Evolutionary conservation across 805 yeast species (phyloP), one percentile per base, ranked within the genome.

Genomic region (Ogataea henricii): DNA sequence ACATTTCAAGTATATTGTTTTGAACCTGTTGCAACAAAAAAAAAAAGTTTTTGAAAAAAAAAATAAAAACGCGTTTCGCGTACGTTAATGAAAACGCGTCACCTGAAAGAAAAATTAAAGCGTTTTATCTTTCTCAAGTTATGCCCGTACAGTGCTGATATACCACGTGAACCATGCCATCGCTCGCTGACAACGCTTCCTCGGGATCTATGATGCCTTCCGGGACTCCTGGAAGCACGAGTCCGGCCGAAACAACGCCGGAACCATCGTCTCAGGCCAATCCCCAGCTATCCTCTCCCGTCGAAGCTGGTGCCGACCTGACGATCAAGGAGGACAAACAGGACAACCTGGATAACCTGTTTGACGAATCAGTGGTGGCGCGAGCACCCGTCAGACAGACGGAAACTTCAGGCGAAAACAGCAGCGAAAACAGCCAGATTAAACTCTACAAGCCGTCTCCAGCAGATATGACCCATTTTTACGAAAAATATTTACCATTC

Each of bases 401-500:
- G 10, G 48, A 8, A 12, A n/a, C 35, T n/a, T 3, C 40, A n/a
- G 32, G 18, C 34, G 34, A 30, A n/a, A 22, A 22, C 25, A 22
- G 25, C 25, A 22, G 25, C 25, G 34, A 6, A 27, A 27, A 6
- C 20, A 26, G 16, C 23, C 17, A 39, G 39, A 13, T n/a, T 3
- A 43, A 46, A n/a, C 13, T 39, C 18, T 60, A 63, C 40, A 65
- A 62, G 45, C 70, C 71, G 7, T 74, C 82, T 1, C 66, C 73
- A 14, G 78, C 85, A 7, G 91, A 87, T 60, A 85, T 87, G 89
- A 69, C 70, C 9, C 82, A 78, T 59, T 88, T 83, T 65, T 89
- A 89, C 62, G 81, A 81, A 53, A 67, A 82, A 21, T 67, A 87
- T 33, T 76, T 88, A 35, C 97, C 97, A 3, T 89, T 87, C 70